Evolutionary conservation across 1,284 basidiomycete species (phyloP).

Genomic region (Irpex lacteus): DNA sequence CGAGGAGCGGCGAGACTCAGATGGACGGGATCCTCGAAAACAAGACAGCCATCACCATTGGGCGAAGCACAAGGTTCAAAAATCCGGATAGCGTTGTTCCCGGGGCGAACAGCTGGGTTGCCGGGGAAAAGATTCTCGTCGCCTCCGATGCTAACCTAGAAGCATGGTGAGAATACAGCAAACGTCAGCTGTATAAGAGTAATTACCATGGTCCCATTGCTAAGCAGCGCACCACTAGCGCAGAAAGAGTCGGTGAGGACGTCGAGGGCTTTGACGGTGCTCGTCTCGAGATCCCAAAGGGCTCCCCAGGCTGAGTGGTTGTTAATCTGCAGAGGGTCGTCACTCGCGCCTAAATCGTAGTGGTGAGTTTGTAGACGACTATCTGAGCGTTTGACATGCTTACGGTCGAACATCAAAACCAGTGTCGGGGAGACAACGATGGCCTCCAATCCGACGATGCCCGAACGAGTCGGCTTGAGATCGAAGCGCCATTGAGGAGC

Average conservation of each 20-base stretch:
- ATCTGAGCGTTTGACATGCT: constrained; percentile 6
- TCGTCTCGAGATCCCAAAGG: constrained; percentile 42
- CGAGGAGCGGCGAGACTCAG: constrained; percentile 35
- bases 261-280: constrained; percentile 38
- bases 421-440: constrained; percentile 45
- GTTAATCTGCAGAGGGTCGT: constrained; percentile 43
- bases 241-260: constrained; percentile 51
- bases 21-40: constrained; percentile 38
- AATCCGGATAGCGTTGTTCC: constrained; percentile 31
- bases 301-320: constrained; percentile 44
- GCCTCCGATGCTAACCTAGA: constrained; percentile 43
- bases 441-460: constrained; percentile 46
- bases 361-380: not conserved
- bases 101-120: constrained; percentile 37
- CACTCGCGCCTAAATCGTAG: constrained; percentile 19
- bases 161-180: not conserved
- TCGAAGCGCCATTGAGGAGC: constrained; percentile 24
- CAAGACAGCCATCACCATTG: constrained; percentile 34
- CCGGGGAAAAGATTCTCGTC: constrained; percentile 39
- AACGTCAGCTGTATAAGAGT: not conserved
- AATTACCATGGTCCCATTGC: constrained; percentile 45
- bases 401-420: constrained; percentile 45
- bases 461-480: constrained; percentile 37
- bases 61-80: constrained; percentile 37
- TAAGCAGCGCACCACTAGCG: constrained; percentile 45